Percentiles rank a stretch among this genome's conserved stretches.
These are phyloP conservation scores for Cavenderia fasciculata DNA, from an alignment of 78 protist genomes.

Conservation along the genomic window DNA sequence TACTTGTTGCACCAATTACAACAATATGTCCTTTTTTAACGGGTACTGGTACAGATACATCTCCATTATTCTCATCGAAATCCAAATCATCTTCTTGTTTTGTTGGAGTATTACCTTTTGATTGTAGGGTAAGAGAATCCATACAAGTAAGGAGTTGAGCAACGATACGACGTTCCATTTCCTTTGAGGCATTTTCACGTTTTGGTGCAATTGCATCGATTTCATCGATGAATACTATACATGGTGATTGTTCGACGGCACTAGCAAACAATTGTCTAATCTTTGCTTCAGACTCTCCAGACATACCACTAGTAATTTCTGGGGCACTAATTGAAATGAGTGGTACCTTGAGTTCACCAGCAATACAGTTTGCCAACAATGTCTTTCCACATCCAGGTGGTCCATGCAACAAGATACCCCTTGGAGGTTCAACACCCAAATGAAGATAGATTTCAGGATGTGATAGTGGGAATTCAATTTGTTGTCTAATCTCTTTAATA, in stretches of 20 bases:
- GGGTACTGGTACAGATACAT: too few relatives aligned
- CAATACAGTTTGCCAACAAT: constrained; percentile 94
- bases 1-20: constrained; percentile 95
- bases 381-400: constrained; percentile 99
- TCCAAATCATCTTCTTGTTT: neutral
- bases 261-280: constrained; percentile 86
- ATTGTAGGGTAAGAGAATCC: constrained; percentile 82
- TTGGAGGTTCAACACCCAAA: constrained; percentile 92
- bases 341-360: constrained; percentile 85
- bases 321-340: constrained; percentile 90
- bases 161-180: constrained; percentile 98
- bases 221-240: constrained; percentile 97
- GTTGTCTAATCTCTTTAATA: constrained; percentile 88
- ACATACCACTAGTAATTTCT: constrained; percentile 95
- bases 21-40: constrained; percentile 82
- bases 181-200: constrained; percentile 95
- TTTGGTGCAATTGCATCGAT: constrained; percentile 98
- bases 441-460: constrained; percentile 92
- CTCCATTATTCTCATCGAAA: neutral
- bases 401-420: constrained; percentile 95
- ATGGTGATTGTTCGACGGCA: constrained; percentile 89
- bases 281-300: constrained; percentile 97
- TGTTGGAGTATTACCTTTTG: too few relatives aligned
- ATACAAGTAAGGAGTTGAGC: constrained; percentile 98
- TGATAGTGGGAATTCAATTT: constrained; percentile 90